These are phyloP conservation scores for Boletus semigastroideus DNA, from an alignment of 1,284 basidiomycete genomes.

Conservation along the genomic window DNA sequence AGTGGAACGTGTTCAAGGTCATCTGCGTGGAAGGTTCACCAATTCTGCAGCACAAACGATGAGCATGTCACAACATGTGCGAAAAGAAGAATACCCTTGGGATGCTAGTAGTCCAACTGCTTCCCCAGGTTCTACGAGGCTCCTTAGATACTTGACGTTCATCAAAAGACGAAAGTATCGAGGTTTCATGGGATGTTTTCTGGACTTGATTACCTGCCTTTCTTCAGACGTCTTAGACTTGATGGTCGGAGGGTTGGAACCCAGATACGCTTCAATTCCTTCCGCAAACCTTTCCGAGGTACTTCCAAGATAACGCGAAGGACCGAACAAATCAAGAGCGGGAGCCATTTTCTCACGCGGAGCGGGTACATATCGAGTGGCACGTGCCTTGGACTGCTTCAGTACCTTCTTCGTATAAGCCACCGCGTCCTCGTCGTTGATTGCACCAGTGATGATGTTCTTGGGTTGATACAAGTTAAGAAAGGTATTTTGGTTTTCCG, in stretches of 20 bases:
- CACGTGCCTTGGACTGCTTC: conserved; percentile 60
- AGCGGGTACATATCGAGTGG: conserved; percentile 44
- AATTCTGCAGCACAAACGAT: conserved; percentile 53
- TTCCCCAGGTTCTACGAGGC: conserved; percentile 95
- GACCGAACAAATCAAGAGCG: conserved; percentile 75
- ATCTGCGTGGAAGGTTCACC: conserved; percentile 99
- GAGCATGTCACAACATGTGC: background rate
- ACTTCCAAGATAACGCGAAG: conserved; percentile 81
- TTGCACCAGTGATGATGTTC: conserved; percentile 57
- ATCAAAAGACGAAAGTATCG: conserved; percentile 79
- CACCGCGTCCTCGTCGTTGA: conserved; percentile 70
- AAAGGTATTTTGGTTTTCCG: conserved; percentile 83
- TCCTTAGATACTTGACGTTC: conserved; percentile 90
- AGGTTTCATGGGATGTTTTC: conserved; percentile 49
- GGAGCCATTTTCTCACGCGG: conserved; percentile 67
- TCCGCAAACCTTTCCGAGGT: conserved; percentile 93
- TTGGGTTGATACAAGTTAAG: conserved; percentile 73
- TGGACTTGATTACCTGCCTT: conserved; percentile 42
- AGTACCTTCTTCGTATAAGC: conserved; percentile 90
- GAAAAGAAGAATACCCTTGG: conserved; percentile 68
- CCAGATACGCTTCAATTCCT: conserved; percentile 80
- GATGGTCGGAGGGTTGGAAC: conserved; percentile 68
- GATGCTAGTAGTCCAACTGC: conserved; percentile 97
- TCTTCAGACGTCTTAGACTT: conserved; percentile 53
- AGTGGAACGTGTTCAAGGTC: conserved; percentile 99